Base-by-base conservation (phyloP, 1,284 basidiomycete genomes). In the Cryptococcus amylolentus region DNA sequence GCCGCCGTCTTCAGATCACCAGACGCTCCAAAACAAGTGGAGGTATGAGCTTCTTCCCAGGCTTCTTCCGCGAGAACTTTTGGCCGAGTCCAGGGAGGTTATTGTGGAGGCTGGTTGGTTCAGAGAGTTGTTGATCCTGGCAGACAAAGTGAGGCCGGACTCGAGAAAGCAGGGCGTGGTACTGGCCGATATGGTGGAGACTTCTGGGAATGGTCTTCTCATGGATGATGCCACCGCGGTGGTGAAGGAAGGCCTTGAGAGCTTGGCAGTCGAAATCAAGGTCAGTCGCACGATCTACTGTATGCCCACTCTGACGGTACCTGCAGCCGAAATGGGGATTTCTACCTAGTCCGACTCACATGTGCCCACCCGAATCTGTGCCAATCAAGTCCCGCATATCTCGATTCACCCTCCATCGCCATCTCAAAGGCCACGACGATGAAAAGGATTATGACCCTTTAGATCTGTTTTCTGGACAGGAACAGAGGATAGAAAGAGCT, bases 301-400 rank as follows among this genome's bases (percentile, higher is more conserved):
- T 35, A 35, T 6, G 31, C 6, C 31, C 31, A 10, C 31, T 47
- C 44, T 28, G 23, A 46, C 12, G 43, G 27, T 16, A 23, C 49
- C 18, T 18, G n/a, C 45, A 95, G 92, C 92, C 92, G 45, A 96
- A 96, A 80, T 96, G 92, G 91, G 91, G 86, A 3, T 95, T 96
- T 76, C 76, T 95, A 31, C 91, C 92, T 6, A 80, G 80, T 27
- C 52, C 64, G 61, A 81, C 16, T 63, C 70, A 10, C 80, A 86
- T 77, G 78, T 89, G 48, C 85, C 72, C 89, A 0, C 66, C 78
- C 2, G 77, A 78, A 50, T 87, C 85, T 1, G 79, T 76, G 16
- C 58, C 69, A 0, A 78, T 85, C 67, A 96, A 95, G 79, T 80
- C 80, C 5, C 77, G 76, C 28, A 86, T 86, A 35, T 93, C 91